Conservation (phyloP, 2,329 filamentous ascomycete genomes). For the Xylariaceae sp. region DNA sequence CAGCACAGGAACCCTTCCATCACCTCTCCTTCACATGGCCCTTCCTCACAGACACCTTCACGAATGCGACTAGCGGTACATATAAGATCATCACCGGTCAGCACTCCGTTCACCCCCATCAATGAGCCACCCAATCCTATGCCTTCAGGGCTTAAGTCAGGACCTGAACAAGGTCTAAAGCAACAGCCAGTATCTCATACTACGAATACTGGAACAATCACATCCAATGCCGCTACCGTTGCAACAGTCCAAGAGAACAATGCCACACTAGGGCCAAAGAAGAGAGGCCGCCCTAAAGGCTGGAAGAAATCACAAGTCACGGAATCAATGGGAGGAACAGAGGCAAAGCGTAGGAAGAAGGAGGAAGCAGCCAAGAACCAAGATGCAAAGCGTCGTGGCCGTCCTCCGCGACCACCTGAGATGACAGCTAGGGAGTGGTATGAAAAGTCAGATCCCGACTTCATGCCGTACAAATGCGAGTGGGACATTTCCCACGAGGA, state of each 20-base stretch:
- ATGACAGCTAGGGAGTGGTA: slow-evolving; percentile 41
- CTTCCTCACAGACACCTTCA: slow-evolving; percentile 7
- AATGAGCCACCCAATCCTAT: slow-evolving; percentile 7
- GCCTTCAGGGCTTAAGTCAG: slow-evolving; percentile 2
- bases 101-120: slow-evolving; percentile 13
- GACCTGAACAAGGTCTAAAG: slow-evolving; percentile 2
- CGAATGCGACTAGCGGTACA: slow-evolving; percentile 23
- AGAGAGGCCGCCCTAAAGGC: slow-evolving; percentile 47
- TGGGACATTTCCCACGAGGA: slow-evolving; percentile 40
- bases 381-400: slow-evolving; percentile 38
- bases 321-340: slow-evolving; percentile 2
- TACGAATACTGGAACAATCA: slow-evolving; percentile 1
- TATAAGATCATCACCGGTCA: slow-evolving; percentile 21
- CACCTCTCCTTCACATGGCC: neutral
- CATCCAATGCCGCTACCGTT: slow-evolving; percentile 3
- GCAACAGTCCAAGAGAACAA: too few species aligned
- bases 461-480: slow-evolving; percentile 54
- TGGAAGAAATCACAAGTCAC: slow-evolving; percentile 30
- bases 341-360: neutral
- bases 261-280: slow-evolving; percentile 17
- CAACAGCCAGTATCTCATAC: slow-evolving; percentile 6
- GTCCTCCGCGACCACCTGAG: slow-evolving; percentile 37
- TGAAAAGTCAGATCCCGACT: slow-evolving; percentile 38
- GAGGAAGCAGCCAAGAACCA: slow-evolving; percentile 2
- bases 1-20: neutral